Percentiles rank a stretch among this genome's conserved stretches.
Evolutionary conservation across 1,139 yeast species (phyloP).

Genomic region (Debaryomyces sp.): DNA sequence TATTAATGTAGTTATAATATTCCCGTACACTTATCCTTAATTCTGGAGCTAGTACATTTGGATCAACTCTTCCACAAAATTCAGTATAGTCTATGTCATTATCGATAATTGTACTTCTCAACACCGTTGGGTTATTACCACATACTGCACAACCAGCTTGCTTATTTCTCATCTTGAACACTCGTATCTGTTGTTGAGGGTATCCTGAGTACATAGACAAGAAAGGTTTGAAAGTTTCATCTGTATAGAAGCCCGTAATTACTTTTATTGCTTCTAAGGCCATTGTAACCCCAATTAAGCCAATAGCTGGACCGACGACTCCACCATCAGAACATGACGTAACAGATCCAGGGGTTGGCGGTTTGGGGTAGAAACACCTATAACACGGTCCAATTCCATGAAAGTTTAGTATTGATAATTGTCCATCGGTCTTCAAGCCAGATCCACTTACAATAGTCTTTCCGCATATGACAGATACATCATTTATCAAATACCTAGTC

Average conservation of each 20-base stretch:
- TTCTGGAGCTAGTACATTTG: slow-evolving; percentile 42
- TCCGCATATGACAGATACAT: slow-evolving; percentile 70
- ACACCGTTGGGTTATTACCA: slow-evolving; percentile 54
- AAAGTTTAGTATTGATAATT: slow-evolving; percentile 74
- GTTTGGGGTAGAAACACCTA: slow-evolving; percentile 87
- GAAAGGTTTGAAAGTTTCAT: slow-evolving; percentile 63
- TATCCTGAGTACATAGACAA: slow-evolving; percentile 73
- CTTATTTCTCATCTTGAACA: slow-evolving; percentile 78
- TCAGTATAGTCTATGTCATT: slow-evolving; percentile 61
- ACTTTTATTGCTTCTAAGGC: slow-evolving; percentile 85
- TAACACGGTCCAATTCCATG: slow-evolving; percentile 84
- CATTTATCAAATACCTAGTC: slow-evolving; percentile 84
- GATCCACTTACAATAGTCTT: slow-evolving; percentile 88
- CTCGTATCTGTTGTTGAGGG: slow-evolving; percentile 68
- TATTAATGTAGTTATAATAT: slow-evolving; percentile 21
- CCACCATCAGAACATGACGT: slow-evolving; percentile 94
- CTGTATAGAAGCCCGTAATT: slow-evolving; percentile 57
- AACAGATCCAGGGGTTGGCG: slow-evolving; percentile 85
- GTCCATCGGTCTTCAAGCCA: slow-evolving; percentile 91
- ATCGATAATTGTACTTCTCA: slow-evolving; percentile 44
- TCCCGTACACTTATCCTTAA: slow-evolving; percentile 55
- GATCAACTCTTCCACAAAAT: slow-evolving; percentile 71
- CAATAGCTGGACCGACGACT: slow-evolving; percentile 94
- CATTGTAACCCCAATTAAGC: slow-evolving; percentile 85
- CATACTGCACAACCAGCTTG: slow-evolving; percentile 67